Conservation (phyloP, 1,284 basidiomycete species). For the Thecaphora thlaspeos region DNA sequence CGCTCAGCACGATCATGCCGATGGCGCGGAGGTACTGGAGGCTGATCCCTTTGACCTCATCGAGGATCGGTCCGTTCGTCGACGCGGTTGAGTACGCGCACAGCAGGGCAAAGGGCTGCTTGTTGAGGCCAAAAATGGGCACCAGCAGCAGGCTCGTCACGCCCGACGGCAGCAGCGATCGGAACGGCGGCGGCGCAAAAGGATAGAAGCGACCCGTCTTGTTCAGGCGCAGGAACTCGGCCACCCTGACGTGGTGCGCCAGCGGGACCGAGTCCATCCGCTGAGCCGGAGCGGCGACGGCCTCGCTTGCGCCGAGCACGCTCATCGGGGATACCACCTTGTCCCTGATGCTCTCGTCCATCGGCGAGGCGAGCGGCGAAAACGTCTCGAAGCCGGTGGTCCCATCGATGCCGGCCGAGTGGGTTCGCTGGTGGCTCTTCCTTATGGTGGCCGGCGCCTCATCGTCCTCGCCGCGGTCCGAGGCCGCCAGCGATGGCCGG, state of each 20-base stretch:
- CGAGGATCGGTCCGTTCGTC: slow-evolving; percentile 78
- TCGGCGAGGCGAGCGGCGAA: slow-evolving; percentile 16
- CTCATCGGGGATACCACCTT: slow-evolving; percentile 49
- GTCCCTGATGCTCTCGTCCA: slow-evolving; percentile 15
- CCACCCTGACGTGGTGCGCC: slow-evolving; percentile 44
- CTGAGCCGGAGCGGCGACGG: slow-evolving; percentile 14
- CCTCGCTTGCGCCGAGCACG: slow-evolving; percentile 48
- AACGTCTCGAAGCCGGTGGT: slow-evolving; percentile 32
- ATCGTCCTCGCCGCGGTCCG: neutral
- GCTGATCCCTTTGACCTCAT: slow-evolving; percentile 69
- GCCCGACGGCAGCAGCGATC: slow-evolving; percentile 43
- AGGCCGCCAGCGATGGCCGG: slow-evolving; percentile 5
- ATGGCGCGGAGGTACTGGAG: slow-evolving; percentile 82
- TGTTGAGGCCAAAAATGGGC: slow-evolving; percentile 90
- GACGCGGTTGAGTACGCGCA: slow-evolving; percentile 79
- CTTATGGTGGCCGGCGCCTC: neutral
- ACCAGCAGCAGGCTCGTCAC: slow-evolving; percentile 58
- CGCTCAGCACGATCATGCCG: slow-evolving; percentile 91
- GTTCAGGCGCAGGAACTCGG: slow-evolving; percentile 46
- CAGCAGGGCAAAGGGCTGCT: slow-evolving; percentile 82
- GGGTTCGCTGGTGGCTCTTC: neutral
- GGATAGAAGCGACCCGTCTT: slow-evolving; percentile 44
- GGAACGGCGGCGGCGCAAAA: slow-evolving; percentile 42
- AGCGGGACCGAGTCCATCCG: slow-evolving; percentile 44
- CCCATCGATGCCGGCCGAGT: slow-evolving; percentile 32